These are phyloP conservation scores for Fomitopsis schrenkii DNA, from an alignment of 1,284 basidiomycete genomes.

Conservation along the genomic window DNA sequence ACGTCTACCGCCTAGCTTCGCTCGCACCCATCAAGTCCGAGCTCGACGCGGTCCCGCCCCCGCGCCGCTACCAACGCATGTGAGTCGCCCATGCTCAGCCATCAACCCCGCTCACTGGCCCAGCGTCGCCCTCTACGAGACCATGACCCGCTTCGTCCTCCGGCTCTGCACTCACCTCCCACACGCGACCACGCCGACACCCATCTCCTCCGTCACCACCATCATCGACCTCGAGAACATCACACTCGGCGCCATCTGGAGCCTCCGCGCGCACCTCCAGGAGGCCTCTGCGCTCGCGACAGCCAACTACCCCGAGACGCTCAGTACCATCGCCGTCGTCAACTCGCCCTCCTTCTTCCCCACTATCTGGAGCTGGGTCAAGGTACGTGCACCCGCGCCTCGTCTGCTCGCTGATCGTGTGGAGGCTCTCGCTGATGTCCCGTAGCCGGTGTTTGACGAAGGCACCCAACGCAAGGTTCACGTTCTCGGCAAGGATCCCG, in stretches of 20 bases:
- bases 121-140: conserved; percentile 59
- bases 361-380: conserved; percentile 77
- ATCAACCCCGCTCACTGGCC: not conserved
- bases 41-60: conserved; percentile 46
- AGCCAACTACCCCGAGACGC: conserved; percentile 76
- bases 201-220: conserved; percentile 60
- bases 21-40: conserved; percentile 54
- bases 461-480: conserved; percentile 70
- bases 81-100: conserved; percentile 31
- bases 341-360: conserved; percentile 77
- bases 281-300: conserved; percentile 71
- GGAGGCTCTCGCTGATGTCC: not conserved
- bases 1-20: conserved; percentile 65
- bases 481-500: conserved; percentile 56
- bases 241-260: conserved; percentile 63
- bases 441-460: conserved; percentile 62
- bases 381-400: conserved; percentile 36
- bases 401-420: not conserved
- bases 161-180: conserved; percentile 65
- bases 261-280: conserved; percentile 63
- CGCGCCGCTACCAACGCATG: conserved; percentile 68
- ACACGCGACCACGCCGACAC: conserved; percentile 45
- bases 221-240: conserved; percentile 70
- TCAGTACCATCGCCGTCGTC: conserved; percentile 60
- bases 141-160: conserved; percentile 59